A percentile compares a stretch with the other conserved stretches of the same genome.
Evolutionary conservation across 1,139 yeast species (phyloP).

Genomic region (Ogataea hybrid): DNA sequence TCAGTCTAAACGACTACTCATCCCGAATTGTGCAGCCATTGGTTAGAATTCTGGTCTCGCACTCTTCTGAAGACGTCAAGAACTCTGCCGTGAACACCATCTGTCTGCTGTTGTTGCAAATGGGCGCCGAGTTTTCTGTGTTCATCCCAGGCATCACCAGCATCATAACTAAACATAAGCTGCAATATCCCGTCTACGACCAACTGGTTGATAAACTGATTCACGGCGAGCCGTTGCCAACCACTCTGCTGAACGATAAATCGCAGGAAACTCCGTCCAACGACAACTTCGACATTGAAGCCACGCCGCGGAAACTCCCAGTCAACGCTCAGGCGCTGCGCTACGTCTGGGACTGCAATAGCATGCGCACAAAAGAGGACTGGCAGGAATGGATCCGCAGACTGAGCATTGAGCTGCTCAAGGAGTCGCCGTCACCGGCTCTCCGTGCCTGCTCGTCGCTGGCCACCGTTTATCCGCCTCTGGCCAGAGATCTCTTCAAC

Average conservation of each 20-base stretch:
- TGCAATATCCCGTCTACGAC: constrained; percentile 76
- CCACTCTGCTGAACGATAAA: constrained; percentile 67
- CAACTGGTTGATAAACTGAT: constrained; percentile 74
- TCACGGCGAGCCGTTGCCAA: constrained; percentile 88
- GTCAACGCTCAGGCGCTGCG: constrained; percentile 75
- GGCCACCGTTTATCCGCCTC: constrained; percentile 84
- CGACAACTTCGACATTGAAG: constrained; percentile 64
- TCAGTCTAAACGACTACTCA: constrained; percentile 82
- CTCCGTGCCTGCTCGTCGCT: constrained; percentile 89
- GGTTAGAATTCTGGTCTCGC: constrained; percentile 61
- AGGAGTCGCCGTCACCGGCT: constrained; percentile 94
- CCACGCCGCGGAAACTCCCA: constrained; percentile 72
- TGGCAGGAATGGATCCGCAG: constrained; percentile 98
- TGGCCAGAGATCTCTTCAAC: constrained; percentile 89
- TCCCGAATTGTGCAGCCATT: constrained; percentile 89
- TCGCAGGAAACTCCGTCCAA: constrained; percentile 57
- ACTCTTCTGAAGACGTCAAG: constrained; percentile 54
- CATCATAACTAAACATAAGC: constrained; percentile 58
- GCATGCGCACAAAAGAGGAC: constrained; percentile 86
- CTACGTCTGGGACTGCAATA: constrained; percentile 90
- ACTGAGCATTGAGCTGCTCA: constrained; percentile 78
- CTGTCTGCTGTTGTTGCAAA: constrained; percentile 72
- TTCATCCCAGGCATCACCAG: constrained; percentile 85
- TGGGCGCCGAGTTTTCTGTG: constrained; percentile 82
- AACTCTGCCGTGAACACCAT: constrained; percentile 61